Conservation (phyloP, 2,329 filamentous ascomycete species). For the Epicoccum nigrum region DNA sequence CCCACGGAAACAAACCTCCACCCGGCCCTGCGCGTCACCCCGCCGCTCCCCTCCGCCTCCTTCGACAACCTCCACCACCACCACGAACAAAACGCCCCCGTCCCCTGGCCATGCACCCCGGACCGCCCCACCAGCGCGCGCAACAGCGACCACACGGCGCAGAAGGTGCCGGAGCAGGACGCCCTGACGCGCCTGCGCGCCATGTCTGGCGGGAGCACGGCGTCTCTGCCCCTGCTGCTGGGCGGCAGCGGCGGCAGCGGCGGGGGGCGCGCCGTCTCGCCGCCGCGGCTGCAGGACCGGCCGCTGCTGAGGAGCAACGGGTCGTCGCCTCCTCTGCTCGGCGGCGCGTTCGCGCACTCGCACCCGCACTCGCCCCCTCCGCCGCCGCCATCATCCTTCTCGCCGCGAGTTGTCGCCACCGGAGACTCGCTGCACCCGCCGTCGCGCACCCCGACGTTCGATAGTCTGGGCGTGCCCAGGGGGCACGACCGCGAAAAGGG, state of each 20-base stretch:
- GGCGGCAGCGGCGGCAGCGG: not conserved
- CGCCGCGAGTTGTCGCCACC: not conserved
- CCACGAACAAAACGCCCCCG: conserved; percentile 4
- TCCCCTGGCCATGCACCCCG: conserved; percentile 23
- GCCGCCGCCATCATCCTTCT: not conserved
- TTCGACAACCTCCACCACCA: conserved; percentile 3
- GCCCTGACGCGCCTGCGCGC: conserved; percentile 4
- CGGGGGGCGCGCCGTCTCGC: conserved; percentile 19
- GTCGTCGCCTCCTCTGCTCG: not conserved
- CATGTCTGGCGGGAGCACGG: conserved; percentile 22
- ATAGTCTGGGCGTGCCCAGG: conserved; percentile 13
- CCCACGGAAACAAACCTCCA: conserved; percentile 20
- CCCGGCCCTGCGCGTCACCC: conserved; percentile 21
- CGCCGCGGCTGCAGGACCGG: conserved; percentile 9
- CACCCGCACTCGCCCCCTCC: not conserved
- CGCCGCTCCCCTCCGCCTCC: conserved; percentile 5
- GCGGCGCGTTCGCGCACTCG: not conserved
- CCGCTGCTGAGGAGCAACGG: not conserved
- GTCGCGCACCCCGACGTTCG: conserved; percentile 7
- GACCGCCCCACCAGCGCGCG: conserved; percentile 13
- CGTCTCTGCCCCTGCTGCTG: conserved; percentile 27
- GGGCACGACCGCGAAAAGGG: too few relatives aligned
- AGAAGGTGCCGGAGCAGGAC: not conserved
- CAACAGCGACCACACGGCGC: not conserved
- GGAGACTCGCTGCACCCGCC: not conserved